Conservation (phyloP, 331 rosid genomes). For the Quercus lobata region DNA sequence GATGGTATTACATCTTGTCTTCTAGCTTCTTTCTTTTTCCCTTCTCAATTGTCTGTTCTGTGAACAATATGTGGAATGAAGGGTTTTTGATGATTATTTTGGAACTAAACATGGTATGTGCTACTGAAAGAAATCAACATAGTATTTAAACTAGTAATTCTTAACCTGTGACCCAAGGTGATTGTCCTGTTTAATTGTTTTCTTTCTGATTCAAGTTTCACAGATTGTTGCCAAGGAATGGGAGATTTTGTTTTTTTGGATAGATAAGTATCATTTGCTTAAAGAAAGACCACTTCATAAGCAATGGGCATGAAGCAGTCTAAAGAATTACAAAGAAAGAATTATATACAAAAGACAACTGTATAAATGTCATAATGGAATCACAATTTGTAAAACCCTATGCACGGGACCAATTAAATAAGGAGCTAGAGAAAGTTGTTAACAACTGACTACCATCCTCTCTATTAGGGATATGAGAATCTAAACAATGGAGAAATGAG, state of each 20-base stretch:
- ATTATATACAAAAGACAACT: too few species aligned
- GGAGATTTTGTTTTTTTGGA: background rate
- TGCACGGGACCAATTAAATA: too few species aligned
- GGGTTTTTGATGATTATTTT: background rate
- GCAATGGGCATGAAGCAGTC: too few species aligned
- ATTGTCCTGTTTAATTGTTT: background rate
- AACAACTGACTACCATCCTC: too few species aligned
- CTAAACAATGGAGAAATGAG: too few species aligned
- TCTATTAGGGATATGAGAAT: too few species aligned
- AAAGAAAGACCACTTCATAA: too few species aligned
- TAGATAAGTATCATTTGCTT: too few species aligned
- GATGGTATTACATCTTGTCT: slow-evolving; percentile 15
- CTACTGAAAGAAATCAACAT: background rate
- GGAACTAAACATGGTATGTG: background rate
- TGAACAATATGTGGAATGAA: background rate
- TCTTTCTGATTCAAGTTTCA: background rate
- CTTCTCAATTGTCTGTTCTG: background rate
- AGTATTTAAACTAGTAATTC: background rate
- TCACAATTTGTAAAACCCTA: rapidly evolving
- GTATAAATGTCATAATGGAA: too few species aligned
- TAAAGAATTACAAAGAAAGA: too few species aligned
- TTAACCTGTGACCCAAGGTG: background rate
- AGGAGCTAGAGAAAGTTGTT: too few species aligned
- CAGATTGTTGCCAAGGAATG: background rate
- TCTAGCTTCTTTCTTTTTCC: background rate